Conservation (phyloP, 75 land plant species). For the Isoetes taiwanensis region DNA sequence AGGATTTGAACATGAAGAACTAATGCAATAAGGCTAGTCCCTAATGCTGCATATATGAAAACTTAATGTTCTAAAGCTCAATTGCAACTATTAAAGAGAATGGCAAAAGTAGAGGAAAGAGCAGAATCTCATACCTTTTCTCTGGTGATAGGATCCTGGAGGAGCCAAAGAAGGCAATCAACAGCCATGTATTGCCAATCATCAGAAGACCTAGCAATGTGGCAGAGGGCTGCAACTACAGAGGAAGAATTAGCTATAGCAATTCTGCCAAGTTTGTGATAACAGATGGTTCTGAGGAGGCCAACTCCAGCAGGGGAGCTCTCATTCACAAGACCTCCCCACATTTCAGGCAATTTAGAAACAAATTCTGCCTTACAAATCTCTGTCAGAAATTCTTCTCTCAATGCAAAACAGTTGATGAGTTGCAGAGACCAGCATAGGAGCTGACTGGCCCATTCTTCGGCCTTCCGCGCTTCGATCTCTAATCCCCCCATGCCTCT, state of each 20-base stretch:
- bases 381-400: conserved; percentile 14
- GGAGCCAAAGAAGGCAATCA: conserved; percentile 56
- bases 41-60: not conserved
- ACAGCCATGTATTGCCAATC: conserved; percentile 78
- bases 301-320: conserved; percentile 55
- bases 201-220: conserved; percentile 55
- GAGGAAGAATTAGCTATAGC: conserved; percentile 13
- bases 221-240: conserved; percentile 31
- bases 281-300: conserved; percentile 52
- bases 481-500: conserved; percentile 27
- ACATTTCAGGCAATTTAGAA: conserved; percentile 38
- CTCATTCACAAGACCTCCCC: conserved; percentile 55
- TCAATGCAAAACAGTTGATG: conserved; percentile 51
- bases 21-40: not conserved
- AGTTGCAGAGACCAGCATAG: conserved; percentile 67
- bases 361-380: conserved; percentile 38
- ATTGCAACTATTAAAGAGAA: not conserved
- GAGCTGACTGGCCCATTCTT: conserved; percentile 82
- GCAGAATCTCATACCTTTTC: conserved; percentile 7
- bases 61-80: not conserved
- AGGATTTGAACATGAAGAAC: not conserved
- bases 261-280: conserved; percentile 26
- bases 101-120: not conserved
- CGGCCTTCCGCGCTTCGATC: conserved; percentile 49
- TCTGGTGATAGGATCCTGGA: conserved; percentile 40